These are phyloP conservation scores for Benincasa hispida DNA, from an alignment of 306 rosid species.

Conservation along the genomic window DNA sequence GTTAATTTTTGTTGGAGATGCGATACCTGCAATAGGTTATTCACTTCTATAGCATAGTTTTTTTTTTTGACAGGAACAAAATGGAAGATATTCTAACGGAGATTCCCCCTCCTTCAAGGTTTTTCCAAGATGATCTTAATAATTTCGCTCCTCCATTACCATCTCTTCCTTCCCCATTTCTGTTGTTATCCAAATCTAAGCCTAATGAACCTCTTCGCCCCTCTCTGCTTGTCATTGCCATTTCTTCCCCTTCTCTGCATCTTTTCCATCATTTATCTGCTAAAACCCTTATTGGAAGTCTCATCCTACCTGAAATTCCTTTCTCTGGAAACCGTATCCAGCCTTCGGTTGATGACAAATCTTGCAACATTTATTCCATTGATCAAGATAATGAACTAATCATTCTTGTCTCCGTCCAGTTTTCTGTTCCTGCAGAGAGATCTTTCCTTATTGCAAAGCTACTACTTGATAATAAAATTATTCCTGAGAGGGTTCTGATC, in stretches of 20 bases:
- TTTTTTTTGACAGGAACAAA: slow-evolving; percentile 1
- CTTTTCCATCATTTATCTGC: slow-evolving; percentile 31
- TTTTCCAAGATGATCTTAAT: slow-evolving; percentile 70
- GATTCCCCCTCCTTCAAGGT: slow-evolving; percentile 71
- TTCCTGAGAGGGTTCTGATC: slow-evolving; percentile 37
- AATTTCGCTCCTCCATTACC: slow-evolving; percentile 48
- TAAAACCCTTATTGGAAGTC: slow-evolving; percentile 40
- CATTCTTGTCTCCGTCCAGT: slow-evolving; percentile 33
- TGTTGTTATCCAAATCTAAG: slow-evolving; percentile 27
- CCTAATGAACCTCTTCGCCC: slow-evolving; percentile 39
- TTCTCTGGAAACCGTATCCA: slow-evolving; percentile 31
- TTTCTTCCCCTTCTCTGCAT: slow-evolving; percentile 50
- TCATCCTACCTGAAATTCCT: slow-evolving; percentile 51
- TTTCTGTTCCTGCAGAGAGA: slow-evolving; percentile 29
- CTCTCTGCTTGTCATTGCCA: slow-evolving; percentile 48
- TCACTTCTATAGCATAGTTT: not conserved
- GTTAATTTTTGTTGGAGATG: not conserved
- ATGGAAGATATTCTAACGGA: slow-evolving; percentile 88
- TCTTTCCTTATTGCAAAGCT: slow-evolving; percentile 35
- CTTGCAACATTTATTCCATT: slow-evolving; percentile 32
- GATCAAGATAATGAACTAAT: not conserved
- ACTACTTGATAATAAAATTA: slow-evolving; percentile 28
- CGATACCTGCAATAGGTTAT: not conserved
- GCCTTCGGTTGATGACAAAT: slow-evolving; percentile 31
- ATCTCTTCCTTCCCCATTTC: slow-evolving; percentile 53